Conservation (phyloP, 495 filamentous ascomycete genomes). For the Tuber borchii region DNA sequence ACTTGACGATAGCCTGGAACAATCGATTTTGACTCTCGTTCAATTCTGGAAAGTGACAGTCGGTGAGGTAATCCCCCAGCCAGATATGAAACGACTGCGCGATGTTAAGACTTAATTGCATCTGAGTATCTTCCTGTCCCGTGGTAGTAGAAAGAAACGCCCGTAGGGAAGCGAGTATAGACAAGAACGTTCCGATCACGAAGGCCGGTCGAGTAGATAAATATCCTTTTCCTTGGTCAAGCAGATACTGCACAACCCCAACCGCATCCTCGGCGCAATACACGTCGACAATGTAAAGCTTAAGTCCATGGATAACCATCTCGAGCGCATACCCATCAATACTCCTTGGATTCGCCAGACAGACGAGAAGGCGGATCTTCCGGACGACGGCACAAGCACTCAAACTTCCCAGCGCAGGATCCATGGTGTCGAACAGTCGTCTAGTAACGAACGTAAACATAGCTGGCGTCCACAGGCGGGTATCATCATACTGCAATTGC, state of each 20-base stretch:
- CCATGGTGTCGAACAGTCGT: conserved; percentile 68
- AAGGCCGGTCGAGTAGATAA: conserved; percentile 62
- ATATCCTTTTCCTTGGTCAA: conserved; percentile 61
- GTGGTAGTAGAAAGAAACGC: conserved; percentile 61
- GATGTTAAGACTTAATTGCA: conserved; percentile 60
- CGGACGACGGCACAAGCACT: conserved; percentile 80
- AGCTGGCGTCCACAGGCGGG: conserved; percentile 68
- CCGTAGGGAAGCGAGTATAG: conserved; percentile 65
- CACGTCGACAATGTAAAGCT: conserved; percentile 68
- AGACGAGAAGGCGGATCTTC: conserved; percentile 74
- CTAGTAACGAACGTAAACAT: conserved; percentile 70
- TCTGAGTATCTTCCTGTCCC: conserved; percentile 65
- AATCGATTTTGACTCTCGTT: conserved; percentile 45
- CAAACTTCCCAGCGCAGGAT: conserved; percentile 79
- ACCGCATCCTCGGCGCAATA: conserved; percentile 90
- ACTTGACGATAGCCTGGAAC: conserved; percentile 59
- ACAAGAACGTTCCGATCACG: conserved; percentile 67
- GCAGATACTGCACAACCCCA: conserved; percentile 77
- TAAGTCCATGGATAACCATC: conserved; percentile 76
- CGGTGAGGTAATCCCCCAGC: conserved; percentile 58
- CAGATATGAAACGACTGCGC: conserved; percentile 62
- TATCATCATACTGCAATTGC: conserved; percentile 56
- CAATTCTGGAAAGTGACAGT: conserved; percentile 51
- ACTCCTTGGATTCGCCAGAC: conserved; percentile 64
- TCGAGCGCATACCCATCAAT: conserved; percentile 78